These are phyloP conservation scores for Xylaria grammica DNA, from an alignment of 495 filamentous ascomycete species.

Conservation along the genomic window DNA sequence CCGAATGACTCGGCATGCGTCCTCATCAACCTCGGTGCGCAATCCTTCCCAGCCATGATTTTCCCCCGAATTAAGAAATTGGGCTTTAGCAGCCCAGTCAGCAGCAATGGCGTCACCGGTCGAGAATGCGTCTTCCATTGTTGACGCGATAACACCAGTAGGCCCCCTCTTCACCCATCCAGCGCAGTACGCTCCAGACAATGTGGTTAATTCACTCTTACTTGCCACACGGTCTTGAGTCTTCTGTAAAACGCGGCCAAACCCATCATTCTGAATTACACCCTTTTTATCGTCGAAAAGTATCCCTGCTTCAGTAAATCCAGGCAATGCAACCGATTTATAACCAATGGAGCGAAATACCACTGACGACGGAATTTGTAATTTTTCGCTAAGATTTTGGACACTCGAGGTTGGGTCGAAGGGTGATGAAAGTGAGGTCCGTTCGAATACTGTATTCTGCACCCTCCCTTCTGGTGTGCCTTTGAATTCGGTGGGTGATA, in stretches of 20 bases:
- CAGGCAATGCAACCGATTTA: slow-evolving; percentile 75
- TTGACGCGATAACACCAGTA: slow-evolving; percentile 93
- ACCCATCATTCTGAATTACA: slow-evolving; percentile 82
- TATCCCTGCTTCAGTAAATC: slow-evolving; percentile 76
- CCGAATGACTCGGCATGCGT: slow-evolving; percentile 58
- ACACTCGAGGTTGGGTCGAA: slow-evolving; percentile 61
- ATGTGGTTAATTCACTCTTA: slow-evolving; percentile 5
- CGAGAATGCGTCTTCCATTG: slow-evolving; percentile 92
- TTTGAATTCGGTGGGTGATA: slow-evolving; percentile 74
- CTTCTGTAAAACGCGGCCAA: slow-evolving; percentile 66
- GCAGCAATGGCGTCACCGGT: slow-evolving; percentile 80
- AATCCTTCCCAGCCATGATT: slow-evolving; percentile 73
- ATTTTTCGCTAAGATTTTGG: slow-evolving; percentile 47
- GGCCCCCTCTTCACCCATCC: slow-evolving; percentile 97
- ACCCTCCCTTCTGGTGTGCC: slow-evolving; percentile 56
- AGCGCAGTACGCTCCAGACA: slow-evolving; percentile 87
- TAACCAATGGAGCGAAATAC: slow-evolving; percentile 95
- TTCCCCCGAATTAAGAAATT: slow-evolving; percentile 54
- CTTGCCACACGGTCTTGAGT: slow-evolving; percentile 28
- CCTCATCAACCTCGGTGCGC: slow-evolving; percentile 41
- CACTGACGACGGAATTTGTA: slow-evolving; percentile 60
- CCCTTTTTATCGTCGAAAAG: slow-evolving; percentile 76
- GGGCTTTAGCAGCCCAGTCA: slow-evolving; percentile 63
- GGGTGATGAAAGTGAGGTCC: slow-evolving; percentile 56
- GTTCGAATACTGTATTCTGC: slow-evolving; percentile 67